Conservation (phyloP, 345 rosid species). For the Pistacia vera region DNA sequence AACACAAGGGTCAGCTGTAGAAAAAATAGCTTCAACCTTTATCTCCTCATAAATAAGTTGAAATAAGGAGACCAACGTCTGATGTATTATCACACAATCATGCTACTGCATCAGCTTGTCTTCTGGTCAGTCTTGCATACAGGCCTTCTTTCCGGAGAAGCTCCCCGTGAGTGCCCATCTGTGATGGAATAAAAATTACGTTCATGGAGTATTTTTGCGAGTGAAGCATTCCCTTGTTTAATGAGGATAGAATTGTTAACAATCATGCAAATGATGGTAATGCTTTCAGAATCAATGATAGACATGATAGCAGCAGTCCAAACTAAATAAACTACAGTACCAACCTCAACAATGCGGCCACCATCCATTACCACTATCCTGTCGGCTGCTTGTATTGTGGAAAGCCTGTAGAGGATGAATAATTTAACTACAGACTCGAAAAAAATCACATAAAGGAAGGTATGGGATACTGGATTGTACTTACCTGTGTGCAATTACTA, state of each 20-base stretch:
- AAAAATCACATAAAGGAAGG: background rate
- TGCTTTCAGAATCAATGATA: background rate
- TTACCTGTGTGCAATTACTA: constrained; percentile 73
- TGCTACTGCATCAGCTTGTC: constrained; percentile 86
- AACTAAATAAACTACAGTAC: background rate
- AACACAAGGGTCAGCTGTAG: constrained; percentile 9
- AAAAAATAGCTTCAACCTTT: constrained; percentile 6
- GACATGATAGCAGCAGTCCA: background rate
- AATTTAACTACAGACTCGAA: constrained; percentile 21
- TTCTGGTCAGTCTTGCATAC: constrained; percentile 77
- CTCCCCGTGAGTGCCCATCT: constrained; percentile 88
- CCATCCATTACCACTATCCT: constrained; percentile 86
- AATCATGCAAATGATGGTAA: background rate
- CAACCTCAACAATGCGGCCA: constrained; percentile 83
- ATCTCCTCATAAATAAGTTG: background rate
- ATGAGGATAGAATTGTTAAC: background rate
- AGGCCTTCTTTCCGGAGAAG: constrained; percentile 73
- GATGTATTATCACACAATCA: constrained; percentile 30
- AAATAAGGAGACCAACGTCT: background rate
- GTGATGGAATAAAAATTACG: constrained; percentile 18
- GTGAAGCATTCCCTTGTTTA: background rate
- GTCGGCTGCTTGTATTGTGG: constrained; percentile 92
- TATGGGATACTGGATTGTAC: background rate
- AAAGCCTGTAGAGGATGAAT: constrained; percentile 58
- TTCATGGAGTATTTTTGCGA: background rate